phyloP scores from a whole-genome alignment of 1,284 basidiomycete species.

The Tilletia setariae region DNA sequence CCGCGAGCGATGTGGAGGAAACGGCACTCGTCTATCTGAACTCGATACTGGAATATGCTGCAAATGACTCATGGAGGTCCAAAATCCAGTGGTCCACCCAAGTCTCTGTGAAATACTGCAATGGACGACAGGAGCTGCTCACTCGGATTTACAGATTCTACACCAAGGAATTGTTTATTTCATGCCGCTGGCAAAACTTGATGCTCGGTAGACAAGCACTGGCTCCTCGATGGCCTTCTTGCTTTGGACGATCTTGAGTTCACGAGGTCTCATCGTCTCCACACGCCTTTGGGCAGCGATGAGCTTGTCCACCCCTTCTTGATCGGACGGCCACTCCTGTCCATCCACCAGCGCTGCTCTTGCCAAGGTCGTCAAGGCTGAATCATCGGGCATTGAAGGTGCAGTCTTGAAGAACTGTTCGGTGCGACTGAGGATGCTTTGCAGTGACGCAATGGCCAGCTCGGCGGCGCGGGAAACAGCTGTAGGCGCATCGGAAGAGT shows the following conservation, averaged over 20 bases:
- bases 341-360: neutral
- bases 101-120: no score
- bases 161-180: no score
- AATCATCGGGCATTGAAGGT: conserved; percentile 11
- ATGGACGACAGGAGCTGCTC: no score
- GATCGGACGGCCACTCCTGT: conserved; percentile 18
- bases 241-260: conserved; percentile 48
- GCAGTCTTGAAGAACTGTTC: conserved; percentile 24
- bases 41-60: no score
- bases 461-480: conserved; percentile 60
- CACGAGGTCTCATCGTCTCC: conserved; percentile 43
- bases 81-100: no score
- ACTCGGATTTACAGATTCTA: no score
- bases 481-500: conserved; percentile 52
- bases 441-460: conserved; percentile 73
- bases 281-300: conserved; percentile 33
- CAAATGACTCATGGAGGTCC: no score
- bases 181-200: neutral
- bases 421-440: conserved; percentile 66
- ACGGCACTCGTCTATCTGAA: no score
- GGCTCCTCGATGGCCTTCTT: conserved; percentile 42
- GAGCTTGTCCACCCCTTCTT: conserved; percentile 18
- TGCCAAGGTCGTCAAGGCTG: conserved; percentile 18
- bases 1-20: no score
- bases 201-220: conserved; percentile 34